Percentiles rank a stretch among this genome's conserved stretches.
Conservation (phyloP, 1,284 basidiomycete genomes). For the Ganoderma sinense region DNA sequence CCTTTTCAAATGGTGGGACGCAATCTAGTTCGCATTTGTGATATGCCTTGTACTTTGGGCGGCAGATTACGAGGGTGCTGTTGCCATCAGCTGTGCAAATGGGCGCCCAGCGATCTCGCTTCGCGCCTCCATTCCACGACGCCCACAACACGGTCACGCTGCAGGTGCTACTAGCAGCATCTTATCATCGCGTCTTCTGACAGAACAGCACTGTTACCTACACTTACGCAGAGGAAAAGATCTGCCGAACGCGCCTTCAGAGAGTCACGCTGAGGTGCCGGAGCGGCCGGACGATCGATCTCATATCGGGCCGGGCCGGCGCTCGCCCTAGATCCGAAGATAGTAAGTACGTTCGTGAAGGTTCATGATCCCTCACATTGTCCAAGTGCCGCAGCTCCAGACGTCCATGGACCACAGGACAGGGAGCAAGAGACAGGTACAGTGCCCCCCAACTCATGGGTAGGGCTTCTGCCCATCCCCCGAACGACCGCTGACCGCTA, state of each 20-base stretch:
- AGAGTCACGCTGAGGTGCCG: neutral
- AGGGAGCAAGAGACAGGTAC: neutral
- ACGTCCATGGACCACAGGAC: neutral
- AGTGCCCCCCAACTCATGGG: neutral
- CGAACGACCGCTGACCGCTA: neutral
- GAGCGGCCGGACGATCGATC: neutral
- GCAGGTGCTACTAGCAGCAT: neutral
- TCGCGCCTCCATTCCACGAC: neutral
- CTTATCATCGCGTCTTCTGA: neutral
- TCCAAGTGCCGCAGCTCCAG: neutral
- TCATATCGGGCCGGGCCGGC: neutral
- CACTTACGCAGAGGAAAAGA: neutral
- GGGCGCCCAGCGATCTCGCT: neutral
- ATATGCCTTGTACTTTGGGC: neutral
- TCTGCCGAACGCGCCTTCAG: neutral
- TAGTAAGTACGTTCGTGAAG: neutral
- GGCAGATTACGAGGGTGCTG: neutral
- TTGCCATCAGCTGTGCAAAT: neutral
- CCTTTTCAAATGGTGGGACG: neutral
- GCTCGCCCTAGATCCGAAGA: neutral
- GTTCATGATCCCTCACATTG: neutral
- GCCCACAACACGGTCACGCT: neutral
- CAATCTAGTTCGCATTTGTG: neutral
- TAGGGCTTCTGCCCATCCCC: no score
- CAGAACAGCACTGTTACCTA: neutral